Evolutionary conservation across 1,284 basidiomycete genomes (phyloP), one percentile per base, ranked within the genome.

Genomic region (Coniophora puteana): DNA sequence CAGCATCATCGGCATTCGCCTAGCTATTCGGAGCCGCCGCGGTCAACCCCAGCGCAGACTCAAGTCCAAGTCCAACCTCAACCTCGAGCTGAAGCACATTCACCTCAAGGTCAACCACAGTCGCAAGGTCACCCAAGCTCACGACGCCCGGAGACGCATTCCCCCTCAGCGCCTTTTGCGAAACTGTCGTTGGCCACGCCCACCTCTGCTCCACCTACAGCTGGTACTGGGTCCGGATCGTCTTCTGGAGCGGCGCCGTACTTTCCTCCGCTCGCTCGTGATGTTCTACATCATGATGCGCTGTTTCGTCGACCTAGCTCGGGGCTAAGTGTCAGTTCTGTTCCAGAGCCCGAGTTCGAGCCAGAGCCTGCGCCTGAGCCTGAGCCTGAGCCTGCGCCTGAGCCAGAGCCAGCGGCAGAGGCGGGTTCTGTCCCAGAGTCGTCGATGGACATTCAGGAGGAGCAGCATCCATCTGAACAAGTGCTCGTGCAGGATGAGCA

Each of bases 121-220:
- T 14, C 18, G 21, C 33, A 22, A 5, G 10, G 11, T 14, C 33
- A 22, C 8, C 33, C 8, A 8, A 18, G 36, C n/a, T 20, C 37
- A 10, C 14, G 31, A 23, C 42, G n/a, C 30, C 27, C 3, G 33
- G 47, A n/a, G 32, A 57, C 48, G 3, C 43, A 51, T 12, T 69
- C 67, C 0, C 67, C 67, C 8, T 67, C 67, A 1, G 47, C 49
- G 11, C 49, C 63, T n/a, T 68, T 68, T 43, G 62, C 67, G 28
- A 68, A 59, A 38, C 54, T 69, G 24, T 66, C 58, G 7, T 31
- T 68, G 18, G 51, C 62, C 34, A 62, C 61, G 3, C 61, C 66
- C 8, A 51, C 53, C 20, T 43, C 34, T 30, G 26, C 43, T 37
- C 21, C 24, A 23, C 42, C 35, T 27, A 47, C 45, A 24, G 43